Evolutionary conservation across 257 asterid species (phyloP), one percentile per base, ranked within the genome.

Genomic region (Penstemon newberryi): DNA sequence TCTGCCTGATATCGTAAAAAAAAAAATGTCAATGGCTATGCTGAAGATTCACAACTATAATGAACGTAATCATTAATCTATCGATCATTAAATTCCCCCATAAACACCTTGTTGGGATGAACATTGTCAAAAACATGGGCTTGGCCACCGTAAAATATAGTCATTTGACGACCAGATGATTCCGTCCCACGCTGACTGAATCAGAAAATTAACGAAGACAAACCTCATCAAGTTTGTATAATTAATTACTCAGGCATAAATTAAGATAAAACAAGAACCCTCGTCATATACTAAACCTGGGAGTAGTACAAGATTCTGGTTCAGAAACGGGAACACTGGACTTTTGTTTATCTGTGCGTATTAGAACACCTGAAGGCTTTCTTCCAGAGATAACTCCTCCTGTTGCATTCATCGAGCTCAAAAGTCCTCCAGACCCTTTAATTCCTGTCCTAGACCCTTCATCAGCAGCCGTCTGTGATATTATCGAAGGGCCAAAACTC

Each of bases 371-470:
- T 3, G 95, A 86, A 65, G 88, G 83, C 75, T 77, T 83, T 70
- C 88, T 84, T 33, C 88, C 93, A 0, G 86, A 74, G 13, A 72
- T 57, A 63, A 85, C 78, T 44, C 82, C 89, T 49, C 82, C 89
- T 49, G 70, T 68, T 39, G 86, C 85, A 73, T 79, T 83, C 49
- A 81, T 44, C 19, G 98, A 83, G 78, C 83, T 86, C 77, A 87
- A 82, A 61, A 86, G 33, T 25, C 33, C 42, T 70, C 95, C 92
- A 0, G 92, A 82, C 33, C 97, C 96, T 81, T 87, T 92, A 54
- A 92, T 87, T 60, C 98, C 97, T 5, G 98, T 92, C 71, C 98
- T 85, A 7, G 98, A 92, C 52, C 98, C 98, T 83, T 92, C 98
- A 83, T 92, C 98, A 49, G 97, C 98, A 19, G 96, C 95, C 37